A percentile compares a stretch with the other conserved stretches of the same genome.
phyloP scores from a whole-genome alignment of 805 yeast genomes.

The Metschnikowia arizonensis region DNA sequence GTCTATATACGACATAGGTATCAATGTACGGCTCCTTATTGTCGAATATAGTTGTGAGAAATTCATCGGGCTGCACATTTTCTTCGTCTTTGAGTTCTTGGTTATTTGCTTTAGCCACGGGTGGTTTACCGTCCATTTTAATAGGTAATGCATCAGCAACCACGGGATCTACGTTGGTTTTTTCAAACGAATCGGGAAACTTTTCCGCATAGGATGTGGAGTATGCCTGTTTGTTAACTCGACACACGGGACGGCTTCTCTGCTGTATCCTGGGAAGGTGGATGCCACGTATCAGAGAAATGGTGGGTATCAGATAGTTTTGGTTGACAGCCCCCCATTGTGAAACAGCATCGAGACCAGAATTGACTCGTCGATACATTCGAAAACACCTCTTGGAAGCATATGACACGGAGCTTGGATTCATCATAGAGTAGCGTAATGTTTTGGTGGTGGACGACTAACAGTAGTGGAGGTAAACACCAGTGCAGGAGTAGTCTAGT shows the following conservation, averaged over 20 bases:
- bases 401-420: neutral
- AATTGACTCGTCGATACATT: constrained; percentile 1
- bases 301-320: neutral
- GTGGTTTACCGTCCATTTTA: neutral
- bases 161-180: neutral
- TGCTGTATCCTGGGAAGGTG: neutral
- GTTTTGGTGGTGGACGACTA: neutral
- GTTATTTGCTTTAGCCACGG: neutral
- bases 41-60: constrained; percentile 57
- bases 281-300: neutral
- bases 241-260: neutral
- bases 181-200: neutral
- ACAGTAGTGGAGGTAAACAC: neutral
- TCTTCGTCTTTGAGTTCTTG: constrained; percentile 5
- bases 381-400: constrained; percentile 1
- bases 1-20: constrained; percentile 50
- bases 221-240: neutral
- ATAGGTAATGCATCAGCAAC: neutral
- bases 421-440: neutral
- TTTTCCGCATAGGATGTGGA: neutral
- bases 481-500: neutral
- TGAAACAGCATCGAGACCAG: neutral
- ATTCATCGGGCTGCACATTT: constrained; percentile 19
- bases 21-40: constrained; percentile 43
- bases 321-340: neutral